phyloP scores from a whole-genome alignment of 257 asterid species.

The Solanum pinnatisectum region DNA sequence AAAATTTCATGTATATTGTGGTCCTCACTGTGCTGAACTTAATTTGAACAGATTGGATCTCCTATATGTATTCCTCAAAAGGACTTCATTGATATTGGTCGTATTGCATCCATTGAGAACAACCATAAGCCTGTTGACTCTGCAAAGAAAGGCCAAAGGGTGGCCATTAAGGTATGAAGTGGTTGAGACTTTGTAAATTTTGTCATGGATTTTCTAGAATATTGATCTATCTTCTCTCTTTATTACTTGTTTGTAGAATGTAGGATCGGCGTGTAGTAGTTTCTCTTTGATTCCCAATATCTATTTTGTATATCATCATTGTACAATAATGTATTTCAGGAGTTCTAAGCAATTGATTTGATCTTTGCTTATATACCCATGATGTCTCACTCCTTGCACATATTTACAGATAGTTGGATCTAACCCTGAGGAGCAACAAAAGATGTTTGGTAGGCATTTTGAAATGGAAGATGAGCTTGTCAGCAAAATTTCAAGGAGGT shows the following conservation, averaged over 20 bases:
- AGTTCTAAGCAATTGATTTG: neutral
- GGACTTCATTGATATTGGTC: slow-evolving; percentile 84
- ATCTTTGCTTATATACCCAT: neutral
- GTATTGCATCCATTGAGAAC: slow-evolving; percentile 82
- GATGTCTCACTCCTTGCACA: neutral
- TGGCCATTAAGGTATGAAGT: slow-evolving; percentile 83
- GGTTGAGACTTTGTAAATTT: neutral
- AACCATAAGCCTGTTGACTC: slow-evolving; percentile 80
- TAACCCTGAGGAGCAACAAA: slow-evolving; percentile 86
- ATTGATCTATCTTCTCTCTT: neutral
- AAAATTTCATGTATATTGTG: neutral
- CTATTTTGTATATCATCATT: neutral
- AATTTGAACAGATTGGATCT: slow-evolving; percentile 34
- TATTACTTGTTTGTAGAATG: neutral
- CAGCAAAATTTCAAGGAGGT: slow-evolving; percentile 78
- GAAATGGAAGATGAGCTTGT: slow-evolving; percentile 92
- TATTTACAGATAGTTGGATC: slow-evolving; percentile 62
- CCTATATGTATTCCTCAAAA: slow-evolving; percentile 62
- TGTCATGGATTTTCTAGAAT: neutral
- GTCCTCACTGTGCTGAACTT: slow-evolving; percentile 14
- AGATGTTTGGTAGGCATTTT: slow-evolving; percentile 94
- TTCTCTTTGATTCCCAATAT: neutral
- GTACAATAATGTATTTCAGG: neutral
- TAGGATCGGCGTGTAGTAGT: neutral
- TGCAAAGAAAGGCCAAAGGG: slow-evolving; percentile 88